Base-by-base conservation (phyloP, 805 yeast genomes). In the Alloascoidea hylecoeti region DNA sequence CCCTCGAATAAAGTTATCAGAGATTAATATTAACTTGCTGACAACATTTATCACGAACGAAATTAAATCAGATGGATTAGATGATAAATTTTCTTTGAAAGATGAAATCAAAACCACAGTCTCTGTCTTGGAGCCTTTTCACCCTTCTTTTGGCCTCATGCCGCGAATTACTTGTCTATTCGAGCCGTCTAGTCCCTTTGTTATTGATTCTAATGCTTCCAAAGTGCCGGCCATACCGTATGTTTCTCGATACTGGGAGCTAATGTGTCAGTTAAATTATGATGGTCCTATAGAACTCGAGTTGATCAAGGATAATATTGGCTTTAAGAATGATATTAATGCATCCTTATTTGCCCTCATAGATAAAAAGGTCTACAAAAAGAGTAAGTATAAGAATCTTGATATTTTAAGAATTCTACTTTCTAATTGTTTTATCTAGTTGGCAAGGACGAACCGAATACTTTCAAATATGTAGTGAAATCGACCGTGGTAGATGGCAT, bases 401-500 rank as follows among this genome's bases (percentile, higher is more conserved):
- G 13, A 9, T 23, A n/a, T 23, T 9, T n/a, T 23, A n/a, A 23
- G 9, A 23, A n/a, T n/a, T 9, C 30, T n/a, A 23, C 9, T n/a
- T n/a, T 23, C 9, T 9, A 9, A 23, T 23, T 9, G n/a, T 9
- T 9, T 9, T 9, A 9, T 23, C 30, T 23, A 23, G 30, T 23
- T 23, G n/a, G 13, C n/a, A 23, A n/a, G 13, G 9, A 9, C n/a
- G 9, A 9, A n/a, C 30, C 30, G 9, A n/a, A 23, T 9, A 23
- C n/a, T 23, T 23, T 9, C 13, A n/a, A 23, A 9, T 23, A 23
- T n/a, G n/a, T 23, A n/a, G n/a, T 23, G n/a, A 23, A 23, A 23
- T 23, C 30, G n/a, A 23, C 30, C 9, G n/a, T 23, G n/a, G n/a
- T n/a, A n/a, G 30, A 23, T n/a, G 30, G 30, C n/a, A 23, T 23